Evolutionary conservation across 805 yeast genomes (phyloP).

Genomic region (Candida xyloterini): DNA sequence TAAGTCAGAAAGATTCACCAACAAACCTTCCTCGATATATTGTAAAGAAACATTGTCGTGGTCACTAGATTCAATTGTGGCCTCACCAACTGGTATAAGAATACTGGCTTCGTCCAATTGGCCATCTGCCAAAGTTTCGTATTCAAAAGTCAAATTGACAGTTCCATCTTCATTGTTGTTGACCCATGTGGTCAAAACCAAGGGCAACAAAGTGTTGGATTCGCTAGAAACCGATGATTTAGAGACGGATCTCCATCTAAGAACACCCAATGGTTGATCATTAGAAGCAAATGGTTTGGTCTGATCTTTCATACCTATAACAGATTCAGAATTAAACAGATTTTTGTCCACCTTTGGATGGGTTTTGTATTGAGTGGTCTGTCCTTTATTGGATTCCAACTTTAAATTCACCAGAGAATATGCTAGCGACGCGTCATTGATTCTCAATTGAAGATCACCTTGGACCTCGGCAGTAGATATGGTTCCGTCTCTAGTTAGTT

Average conservation of each 20-base stretch:
- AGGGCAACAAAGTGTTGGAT: conserved; percentile 56
- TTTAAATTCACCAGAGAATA: conserved; percentile 60
- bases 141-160: conserved; percentile 81
- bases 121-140: conserved; percentile 59
- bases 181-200: conserved; percentile 83
- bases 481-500: conserved; percentile 80
- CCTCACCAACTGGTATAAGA: conserved; percentile 62
- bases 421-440: conserved; percentile 71
- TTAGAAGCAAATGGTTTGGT: conserved; percentile 84
- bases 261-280: conserved; percentile 85
- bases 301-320: conserved; percentile 74
- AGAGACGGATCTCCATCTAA: conserved; percentile 85
- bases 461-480: conserved; percentile 69
- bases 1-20: conserved; percentile 59
- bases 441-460: conserved; percentile 87
- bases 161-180: conserved; percentile 54
- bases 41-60: conserved; percentile 54
- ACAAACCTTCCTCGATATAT: conserved; percentile 65
- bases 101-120: conserved; percentile 54
- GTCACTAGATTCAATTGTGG: conserved; percentile 51
- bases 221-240: conserved; percentile 49
- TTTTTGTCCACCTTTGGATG: conserved; percentile 93
- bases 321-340: conserved; percentile 53
- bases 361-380: conserved; percentile 71
- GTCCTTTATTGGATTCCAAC: conserved; percentile 45